These are phyloP conservation scores for Saccharomyces eubayanus DNA, from an alignment of 805 yeast species.

Conservation along the genomic window DNA sequence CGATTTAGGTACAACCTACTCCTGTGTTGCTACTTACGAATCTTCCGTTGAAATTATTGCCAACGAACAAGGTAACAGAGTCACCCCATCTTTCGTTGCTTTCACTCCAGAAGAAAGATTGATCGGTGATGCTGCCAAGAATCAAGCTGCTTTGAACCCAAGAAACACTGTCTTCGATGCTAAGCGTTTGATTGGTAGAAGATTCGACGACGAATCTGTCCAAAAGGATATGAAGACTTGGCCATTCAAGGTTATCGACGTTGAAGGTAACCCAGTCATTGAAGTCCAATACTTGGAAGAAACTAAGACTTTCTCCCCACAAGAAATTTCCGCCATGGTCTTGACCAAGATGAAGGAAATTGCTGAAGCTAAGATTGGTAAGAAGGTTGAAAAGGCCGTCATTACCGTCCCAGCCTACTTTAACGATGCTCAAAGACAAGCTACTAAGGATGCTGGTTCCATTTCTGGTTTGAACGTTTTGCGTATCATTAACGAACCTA, in stretches of 20 bases:
- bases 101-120: conserved; percentile 72
- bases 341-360: conserved; percentile 76
- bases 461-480: conserved; percentile 71
- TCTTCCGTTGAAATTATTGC: conserved; percentile 72
- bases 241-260: conserved; percentile 69
- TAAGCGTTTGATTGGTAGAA: conserved; percentile 74
- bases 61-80: conserved; percentile 81
- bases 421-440: conserved; percentile 76
- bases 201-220: conserved; percentile 66
- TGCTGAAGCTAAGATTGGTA: conserved; percentile 70
- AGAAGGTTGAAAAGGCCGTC: conserved; percentile 65
- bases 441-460: conserved; percentile 77
- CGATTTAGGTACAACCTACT: conserved; percentile 87
- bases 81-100: conserved; percentile 74
- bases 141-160: conserved; percentile 76
- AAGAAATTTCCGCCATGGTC: conserved; percentile 69
- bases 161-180: conserved; percentile 74
- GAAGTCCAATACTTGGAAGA: conserved; percentile 65
- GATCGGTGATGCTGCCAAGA: conserved; percentile 78
- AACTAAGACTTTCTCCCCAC: conserved; percentile 62
- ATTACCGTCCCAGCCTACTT: conserved; percentile 75
- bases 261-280: conserved; percentile 57
- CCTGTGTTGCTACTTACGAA: conserved; percentile 74
- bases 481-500: conserved; percentile 73
- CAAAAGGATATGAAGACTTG: conserved; percentile 88